phyloP scores from a whole-genome alignment of 179 eudicot genomes.

The Sideroxylon spinosum region DNA sequence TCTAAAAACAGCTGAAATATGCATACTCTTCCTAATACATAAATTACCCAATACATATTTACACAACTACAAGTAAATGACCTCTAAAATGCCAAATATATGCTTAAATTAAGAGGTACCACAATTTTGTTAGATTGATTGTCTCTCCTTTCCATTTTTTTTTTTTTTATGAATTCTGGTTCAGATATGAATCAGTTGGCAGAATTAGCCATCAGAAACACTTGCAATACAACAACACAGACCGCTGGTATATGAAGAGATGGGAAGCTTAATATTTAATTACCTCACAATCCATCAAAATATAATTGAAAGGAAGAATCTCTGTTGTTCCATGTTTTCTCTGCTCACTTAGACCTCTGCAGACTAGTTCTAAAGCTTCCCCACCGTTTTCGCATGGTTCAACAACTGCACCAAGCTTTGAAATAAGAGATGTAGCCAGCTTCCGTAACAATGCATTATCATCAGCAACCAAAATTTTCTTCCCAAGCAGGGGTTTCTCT shows the following conservation, averaged over 20 bases:
- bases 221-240: too few relatives aligned
- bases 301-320: constrained; percentile 47
- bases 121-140: too few relatives aligned
- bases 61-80: neutral
- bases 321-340: constrained; percentile 11
- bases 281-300: constrained; percentile 85
- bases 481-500: constrained; percentile 35
- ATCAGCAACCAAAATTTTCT: constrained; percentile 48
- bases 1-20: too few relatives aligned
- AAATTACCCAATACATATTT: too few relatives aligned
- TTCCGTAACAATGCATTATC: constrained; percentile 28
- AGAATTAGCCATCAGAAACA: too few relatives aligned
- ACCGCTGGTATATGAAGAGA: neutral
- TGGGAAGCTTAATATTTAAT: neutral
- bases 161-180: too few relatives aligned
- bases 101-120: too few relatives aligned
- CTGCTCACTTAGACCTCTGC: constrained; percentile 25
- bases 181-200: too few relatives aligned
- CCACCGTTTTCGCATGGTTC: constrained; percentile 39
- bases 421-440: constrained; percentile 20
- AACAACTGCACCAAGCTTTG: constrained; percentile 36
- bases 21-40: too few relatives aligned
- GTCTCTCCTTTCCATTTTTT: too few relatives aligned
- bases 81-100: too few relatives aligned
- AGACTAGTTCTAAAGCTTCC: constrained; percentile 42